A percentile compares a stretch with the other conserved stretches of the same genome.
Evolutionary conservation across 2,329 filamentous ascomycete species (phyloP).

Genomic region (Ceratocystis papillata): DNA sequence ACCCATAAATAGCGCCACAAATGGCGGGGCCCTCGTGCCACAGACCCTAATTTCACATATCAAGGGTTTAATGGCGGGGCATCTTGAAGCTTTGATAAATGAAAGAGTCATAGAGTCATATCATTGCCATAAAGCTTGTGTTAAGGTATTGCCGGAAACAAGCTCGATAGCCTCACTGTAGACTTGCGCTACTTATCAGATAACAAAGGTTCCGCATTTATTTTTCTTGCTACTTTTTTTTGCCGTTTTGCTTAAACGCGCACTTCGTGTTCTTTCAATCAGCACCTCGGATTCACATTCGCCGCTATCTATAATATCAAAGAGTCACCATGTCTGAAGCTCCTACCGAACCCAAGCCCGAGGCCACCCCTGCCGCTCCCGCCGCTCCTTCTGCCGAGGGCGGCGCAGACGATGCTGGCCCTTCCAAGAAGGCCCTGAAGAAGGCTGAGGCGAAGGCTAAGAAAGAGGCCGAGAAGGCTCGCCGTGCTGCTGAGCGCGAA

Average conservation of each 20-base stretch:
- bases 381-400: conserved; percentile 17
- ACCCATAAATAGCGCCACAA: conserved; percentile 12
- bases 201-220: background rate
- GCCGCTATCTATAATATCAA: background rate
- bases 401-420: conserved; percentile 29
- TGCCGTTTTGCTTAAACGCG: background rate
- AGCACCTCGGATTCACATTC: background rate
- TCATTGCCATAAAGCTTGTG: conserved; percentile 4
- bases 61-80: conserved; percentile 20
- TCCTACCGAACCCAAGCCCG: conserved; percentile 28
- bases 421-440: conserved; percentile 72
- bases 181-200: conserved; percentile 10
- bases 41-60: background rate
- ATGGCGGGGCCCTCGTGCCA: background rate
- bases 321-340: conserved; percentile 31
- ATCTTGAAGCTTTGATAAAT: background rate
- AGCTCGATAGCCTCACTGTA: background rate
- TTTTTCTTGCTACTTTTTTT: background rate
- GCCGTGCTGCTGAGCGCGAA: conserved; percentile 61
- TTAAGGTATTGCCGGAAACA: background rate
- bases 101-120: conserved; percentile 17
- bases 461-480: conserved; percentile 73
- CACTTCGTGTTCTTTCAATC: background rate
- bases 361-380: conserved; percentile 16
- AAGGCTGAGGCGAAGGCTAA: conserved; percentile 79